Evolutionary conservation across 176 grass and related monocot species (phyloP).

Genomic region (Cenchrus purpureus): DNA sequence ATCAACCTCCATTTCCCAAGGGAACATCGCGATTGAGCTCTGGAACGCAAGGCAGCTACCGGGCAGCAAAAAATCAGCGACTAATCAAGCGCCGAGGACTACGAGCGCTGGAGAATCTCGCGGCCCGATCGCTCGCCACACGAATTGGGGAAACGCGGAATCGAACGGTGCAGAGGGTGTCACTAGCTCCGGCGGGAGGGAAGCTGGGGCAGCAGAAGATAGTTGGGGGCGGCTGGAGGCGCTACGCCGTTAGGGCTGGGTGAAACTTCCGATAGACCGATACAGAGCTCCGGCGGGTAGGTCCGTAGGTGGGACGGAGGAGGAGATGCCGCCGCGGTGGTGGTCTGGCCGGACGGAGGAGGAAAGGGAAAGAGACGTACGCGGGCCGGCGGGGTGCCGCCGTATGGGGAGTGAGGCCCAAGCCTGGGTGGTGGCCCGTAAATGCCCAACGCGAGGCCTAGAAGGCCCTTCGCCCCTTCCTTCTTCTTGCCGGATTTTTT

Average conservation of each 20-base stretch:
- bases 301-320: background rate
- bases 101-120: background rate
- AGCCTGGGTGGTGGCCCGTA: background rate
- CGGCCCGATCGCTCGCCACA: background rate
- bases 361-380: background rate
- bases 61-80: background rate
- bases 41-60: background rate
- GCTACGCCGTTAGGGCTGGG: background rate
- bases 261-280: background rate
- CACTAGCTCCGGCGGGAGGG: background rate
- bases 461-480: too few species aligned
- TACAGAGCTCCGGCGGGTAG: background rate
- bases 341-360: background rate
- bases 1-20: constrained; percentile 44
- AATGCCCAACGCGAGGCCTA: background rate
- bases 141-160: constrained; percentile 24
- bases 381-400: background rate
- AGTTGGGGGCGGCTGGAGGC: background rate
- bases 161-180: background rate
- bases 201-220: background rate
- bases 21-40: background rate
- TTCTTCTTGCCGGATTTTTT: too few species aligned
- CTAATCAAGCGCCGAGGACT: background rate
- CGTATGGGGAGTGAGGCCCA: background rate
- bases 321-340: background rate